Evolutionary conservation across 2,329 filamentous ascomycete species (phyloP), one percentile per base, ranked within the genome.

Genomic region (Nemania sp.): DNA sequence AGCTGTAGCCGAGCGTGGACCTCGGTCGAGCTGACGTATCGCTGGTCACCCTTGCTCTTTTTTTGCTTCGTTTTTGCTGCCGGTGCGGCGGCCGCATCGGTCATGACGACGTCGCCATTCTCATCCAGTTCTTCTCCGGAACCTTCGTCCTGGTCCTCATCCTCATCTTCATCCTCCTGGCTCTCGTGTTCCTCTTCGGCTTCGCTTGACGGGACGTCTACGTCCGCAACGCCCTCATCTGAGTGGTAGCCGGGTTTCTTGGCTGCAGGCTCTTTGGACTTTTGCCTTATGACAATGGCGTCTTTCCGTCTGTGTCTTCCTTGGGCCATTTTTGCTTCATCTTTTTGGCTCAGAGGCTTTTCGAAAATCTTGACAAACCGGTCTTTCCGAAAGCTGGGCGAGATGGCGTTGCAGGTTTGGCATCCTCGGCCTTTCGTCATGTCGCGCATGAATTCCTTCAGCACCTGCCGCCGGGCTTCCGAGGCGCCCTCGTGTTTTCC

Each of bases 321-420:
- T 56, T 89, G 84, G 3, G 85, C 80, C 88, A 96, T 96, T 57
- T 87, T 85, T 36, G 84, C 81, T 68, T 86, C 84, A 30, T 94
- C 86, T 70, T 95, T 96, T 41, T 80, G 73, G 41, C 80, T 82
- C 52, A 97, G 75, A 2, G 88, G 78, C 68, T 89, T 94, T 68
- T 93, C 87, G 72, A 97, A 99, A 49, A 99, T 91, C 72, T 97
- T 99, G 68, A 92, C 88, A 65, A 86, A 94, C 37, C 88, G 82
- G 66, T 99, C 93, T 70, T 96, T 97, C 64, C 93, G 86, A 72
- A 90, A 97, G 2, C 79, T 78, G 9, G 91, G 92, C 12, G 89
- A 92, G 57, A 94, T 83, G 23, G 88, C 89, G 44, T 77, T 74
- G 62, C 83, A 86, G 50, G 74, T 79, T 40, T 77, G 77, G 73